A percentile compares a stretch with the other conserved stretches of the same genome.
Conservation (phyloP, 31 red algal species). For the Bonnemaisonia californica region DNA sequence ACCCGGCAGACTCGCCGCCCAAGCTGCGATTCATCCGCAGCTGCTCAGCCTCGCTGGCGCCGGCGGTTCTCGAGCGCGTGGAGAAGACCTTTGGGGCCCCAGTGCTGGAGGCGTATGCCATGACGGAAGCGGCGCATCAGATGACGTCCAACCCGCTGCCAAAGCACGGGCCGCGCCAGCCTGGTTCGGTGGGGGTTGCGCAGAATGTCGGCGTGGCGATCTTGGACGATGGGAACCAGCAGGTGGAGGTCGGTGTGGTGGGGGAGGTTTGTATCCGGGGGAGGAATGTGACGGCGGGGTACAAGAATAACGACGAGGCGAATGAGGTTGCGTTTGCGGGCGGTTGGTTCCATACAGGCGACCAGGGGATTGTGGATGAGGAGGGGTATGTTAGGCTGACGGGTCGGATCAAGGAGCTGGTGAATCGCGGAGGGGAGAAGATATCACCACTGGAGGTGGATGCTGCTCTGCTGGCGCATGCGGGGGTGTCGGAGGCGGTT, state of each 20-base stretch:
- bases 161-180: constrained; percentile 50
- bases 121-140: constrained; percentile 92
- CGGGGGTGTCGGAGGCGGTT: constrained; percentile 81
- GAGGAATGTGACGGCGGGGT: constrained; percentile 86
- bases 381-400: constrained; percentile 95
- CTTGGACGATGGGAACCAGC: constrained; percentile 40
- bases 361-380: constrained; percentile 80
- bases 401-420: constrained; percentile 92
- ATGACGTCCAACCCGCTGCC: constrained; percentile 95
- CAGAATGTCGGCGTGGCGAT: constrained; percentile 64
- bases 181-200: constrained; percentile 72
- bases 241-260: constrained; percentile 32
- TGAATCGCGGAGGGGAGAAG: constrained; percentile 97
- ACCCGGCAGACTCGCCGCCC: constrained; percentile 37
- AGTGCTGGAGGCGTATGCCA: constrained; percentile 93
- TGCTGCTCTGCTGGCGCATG: constrained; percentile 63
- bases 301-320: constrained; percentile 74
- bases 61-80: constrained; percentile 69
- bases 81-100: constrained; percentile 66
- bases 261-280: constrained; percentile 90
- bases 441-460: constrained; percentile 96
- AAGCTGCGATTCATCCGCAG: constrained; percentile 80
- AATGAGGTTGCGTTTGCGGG: constrained; percentile 78
- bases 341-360: constrained; percentile 98
- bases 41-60: constrained; percentile 80